These are phyloP conservation scores for Talinum fruticosum DNA, from an alignment of 148 eudicot genomes.

Conservation along the genomic window DNA sequence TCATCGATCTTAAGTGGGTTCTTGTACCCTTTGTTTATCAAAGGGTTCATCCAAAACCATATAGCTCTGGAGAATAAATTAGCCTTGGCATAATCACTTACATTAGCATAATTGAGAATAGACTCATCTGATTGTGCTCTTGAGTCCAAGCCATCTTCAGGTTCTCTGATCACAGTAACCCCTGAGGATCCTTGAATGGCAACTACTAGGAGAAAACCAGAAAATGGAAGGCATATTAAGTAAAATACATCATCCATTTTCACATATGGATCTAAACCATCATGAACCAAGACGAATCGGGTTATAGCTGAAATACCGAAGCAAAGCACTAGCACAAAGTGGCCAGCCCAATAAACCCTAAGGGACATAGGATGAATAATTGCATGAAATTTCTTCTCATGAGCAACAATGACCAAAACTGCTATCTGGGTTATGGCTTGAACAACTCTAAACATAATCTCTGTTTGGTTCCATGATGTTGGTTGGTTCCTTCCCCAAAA, in stretches of 20 bases:
- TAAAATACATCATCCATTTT: slow-evolving; percentile 39
- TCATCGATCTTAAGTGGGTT: slow-evolving; percentile 57
- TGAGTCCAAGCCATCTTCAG: slow-evolving; percentile 14
- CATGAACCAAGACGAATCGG: slow-evolving; percentile 22
- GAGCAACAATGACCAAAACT: slow-evolving; percentile 40
- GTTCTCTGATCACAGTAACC: slow-evolving; percentile 21
- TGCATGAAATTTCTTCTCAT: slow-evolving; percentile 48
- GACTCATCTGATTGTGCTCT: slow-evolving; percentile 4
- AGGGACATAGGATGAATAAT: slow-evolving; percentile 43
- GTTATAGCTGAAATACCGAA: slow-evolving; percentile 27
- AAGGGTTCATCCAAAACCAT: slow-evolving; percentile 85
- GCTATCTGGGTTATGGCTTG: slow-evolving; percentile 44
- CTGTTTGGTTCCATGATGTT: slow-evolving; percentile 37
- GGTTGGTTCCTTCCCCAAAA: slow-evolving; percentile 18
- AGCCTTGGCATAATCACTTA: slow-evolving; percentile 61
- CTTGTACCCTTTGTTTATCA: slow-evolving; percentile 66
- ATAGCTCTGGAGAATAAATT: slow-evolving; percentile 60
- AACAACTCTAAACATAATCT: slow-evolving; percentile 37
- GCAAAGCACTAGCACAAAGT: slow-evolving; percentile 34
- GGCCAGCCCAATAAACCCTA: slow-evolving; percentile 47
- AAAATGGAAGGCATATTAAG: slow-evolving; percentile 32
- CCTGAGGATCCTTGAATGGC: slow-evolving; percentile 38
- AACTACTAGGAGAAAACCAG: slow-evolving; percentile 29
- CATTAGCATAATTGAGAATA: slow-evolving; percentile 18
- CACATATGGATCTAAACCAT: slow-evolving; percentile 16